phyloP scores from a whole-genome alignment of 2,329 filamentous ascomycete genomes.

The Microsporum canis region DNA sequence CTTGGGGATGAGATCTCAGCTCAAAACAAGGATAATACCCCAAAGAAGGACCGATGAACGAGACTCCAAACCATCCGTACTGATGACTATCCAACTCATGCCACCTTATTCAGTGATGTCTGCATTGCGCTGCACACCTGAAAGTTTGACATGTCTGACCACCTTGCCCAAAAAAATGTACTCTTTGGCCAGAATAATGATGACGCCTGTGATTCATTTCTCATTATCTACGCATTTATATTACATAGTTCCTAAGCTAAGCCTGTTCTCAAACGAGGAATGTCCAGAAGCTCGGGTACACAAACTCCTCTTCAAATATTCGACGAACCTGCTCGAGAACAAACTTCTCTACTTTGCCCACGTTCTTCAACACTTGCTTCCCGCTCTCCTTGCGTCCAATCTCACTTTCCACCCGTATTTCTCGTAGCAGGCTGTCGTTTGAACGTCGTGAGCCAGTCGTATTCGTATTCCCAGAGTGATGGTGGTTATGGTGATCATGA shows the following conservation, averaged over 20 bases:
- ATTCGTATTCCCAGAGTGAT: conserved; percentile 10
- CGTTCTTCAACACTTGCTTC: conserved; percentile 94
- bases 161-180: neutral
- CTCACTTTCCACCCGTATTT: conserved; percentile 94
- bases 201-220: neutral
- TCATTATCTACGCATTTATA: neutral
- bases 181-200: neutral
- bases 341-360: conserved; percentile 96
- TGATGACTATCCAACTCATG: neutral
- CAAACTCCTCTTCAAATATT: conserved; percentile 97
- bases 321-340: conserved; percentile 90
- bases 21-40: conserved; percentile 31
- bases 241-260: neutral
- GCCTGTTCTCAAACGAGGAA: conserved; percentile 58
- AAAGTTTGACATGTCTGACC: neutral
- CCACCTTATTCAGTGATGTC: neutral
- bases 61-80: neutral
- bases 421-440: conserved; percentile 70
- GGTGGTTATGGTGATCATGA: conserved; percentile 7
- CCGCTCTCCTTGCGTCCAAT: conserved; percentile 85
- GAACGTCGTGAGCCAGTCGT: conserved; percentile 26
- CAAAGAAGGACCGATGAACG: conserved; percentile 46
- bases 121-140: neutral
- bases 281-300: conserved; percentile 97
- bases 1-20: conserved; percentile 71